Evolutionary conservation across 371 early-diverging fungal species (phyloP).

Genomic region (Circinella umbellata): DNA sequence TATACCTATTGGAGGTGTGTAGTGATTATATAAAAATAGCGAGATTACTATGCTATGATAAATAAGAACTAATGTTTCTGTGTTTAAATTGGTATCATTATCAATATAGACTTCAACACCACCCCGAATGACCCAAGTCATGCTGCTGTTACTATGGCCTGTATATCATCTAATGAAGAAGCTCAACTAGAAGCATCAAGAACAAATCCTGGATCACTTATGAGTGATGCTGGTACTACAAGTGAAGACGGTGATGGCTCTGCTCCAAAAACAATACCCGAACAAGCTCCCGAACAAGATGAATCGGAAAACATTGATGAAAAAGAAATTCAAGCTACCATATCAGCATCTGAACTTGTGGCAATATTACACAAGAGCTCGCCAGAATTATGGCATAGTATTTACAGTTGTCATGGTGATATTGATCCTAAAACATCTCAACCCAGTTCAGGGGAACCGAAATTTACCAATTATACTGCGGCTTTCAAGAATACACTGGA

Average conservation of each 20-base stretch:
- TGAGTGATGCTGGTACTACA: not conserved
- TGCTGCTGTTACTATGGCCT: conserved; percentile 22
- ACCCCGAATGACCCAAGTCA: conserved; percentile 57
- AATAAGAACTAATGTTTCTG: not conserved
- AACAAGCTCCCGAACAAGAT: not conserved
- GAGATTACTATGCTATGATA: no score
- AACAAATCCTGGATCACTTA: conserved; percentile 9
- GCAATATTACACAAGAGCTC: conserved; percentile 13
- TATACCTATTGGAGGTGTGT: conserved; percentile 34
- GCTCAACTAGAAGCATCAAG: conserved; percentile 34
- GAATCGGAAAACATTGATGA: not conserved
- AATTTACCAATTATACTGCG: conserved; percentile 55
- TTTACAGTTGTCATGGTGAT: conserved; percentile 34
- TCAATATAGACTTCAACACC: conserved; percentile 55
- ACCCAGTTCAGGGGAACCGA: conserved; percentile 49
- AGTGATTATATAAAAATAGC: not conserved
- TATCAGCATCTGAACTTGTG: conserved; percentile 24
- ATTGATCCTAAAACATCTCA: conserved; percentile 16
- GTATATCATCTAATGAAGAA: conserved; percentile 22
- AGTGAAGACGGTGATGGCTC: not conserved
- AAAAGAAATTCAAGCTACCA: conserved; percentile 1
- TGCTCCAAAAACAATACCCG: conserved; percentile 18
- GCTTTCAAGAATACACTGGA: conserved; percentile 61
- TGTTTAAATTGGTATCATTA: not conserved
- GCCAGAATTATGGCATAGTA: conserved; percentile 32